phyloP scores from a whole-genome alignment of 2,329 filamentous ascomycete species.

The Trichoderma sp. region DNA sequence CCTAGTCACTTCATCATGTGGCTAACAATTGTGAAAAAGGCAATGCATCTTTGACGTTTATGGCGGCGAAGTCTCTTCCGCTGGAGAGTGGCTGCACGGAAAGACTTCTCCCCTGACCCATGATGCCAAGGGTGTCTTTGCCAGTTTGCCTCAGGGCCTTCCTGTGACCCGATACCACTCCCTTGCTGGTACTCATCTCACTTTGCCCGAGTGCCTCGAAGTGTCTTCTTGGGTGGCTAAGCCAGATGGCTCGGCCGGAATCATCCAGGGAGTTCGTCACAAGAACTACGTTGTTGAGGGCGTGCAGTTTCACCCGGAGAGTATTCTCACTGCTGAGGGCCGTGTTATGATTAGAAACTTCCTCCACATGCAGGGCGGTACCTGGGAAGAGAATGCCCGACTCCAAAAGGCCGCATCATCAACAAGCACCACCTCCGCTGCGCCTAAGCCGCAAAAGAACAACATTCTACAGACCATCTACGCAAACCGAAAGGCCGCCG shows the following conservation, averaged over 20 bases:
- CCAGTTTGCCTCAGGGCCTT: constrained; percentile 72
- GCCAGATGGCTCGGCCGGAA: constrained; percentile 72
- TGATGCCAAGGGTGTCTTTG: constrained; percentile 89
- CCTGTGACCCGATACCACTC: constrained; percentile 96
- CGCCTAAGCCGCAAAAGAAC: constrained; percentile 56
- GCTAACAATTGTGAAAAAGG: constrained; percentile 37
- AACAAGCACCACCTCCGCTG: constrained; percentile 27
- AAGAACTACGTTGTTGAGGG: constrained; percentile 89
- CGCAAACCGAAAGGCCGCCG: constrained; percentile 69
- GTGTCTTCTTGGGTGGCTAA: constrained; percentile 85
- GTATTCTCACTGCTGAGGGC: constrained; percentile 87
- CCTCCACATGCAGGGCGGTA: constrained; percentile 80
- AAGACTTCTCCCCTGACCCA: constrained; percentile 92
- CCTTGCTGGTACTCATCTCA: constrained; percentile 84
- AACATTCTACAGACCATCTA: constrained; percentile 94
- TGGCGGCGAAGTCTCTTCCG: constrained; percentile 85
- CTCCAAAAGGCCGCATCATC: constrained; percentile 44
- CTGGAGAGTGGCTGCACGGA: constrained; percentile 93
- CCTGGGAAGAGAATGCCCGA: constrained; percentile 77
- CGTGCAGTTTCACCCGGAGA: constrained; percentile 97
- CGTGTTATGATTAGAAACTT: constrained; percentile 92
- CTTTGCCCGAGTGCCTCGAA: constrained; percentile 80
- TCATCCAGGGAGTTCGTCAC: constrained; percentile 97
- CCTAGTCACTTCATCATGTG: neutral
- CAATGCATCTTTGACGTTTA: constrained; percentile 97